Evolutionary conservation across 2,329 filamentous ascomycete genomes (phyloP), one percentile per base, ranked within the genome.

Genomic region (Pseudonectria buxi): DNA sequence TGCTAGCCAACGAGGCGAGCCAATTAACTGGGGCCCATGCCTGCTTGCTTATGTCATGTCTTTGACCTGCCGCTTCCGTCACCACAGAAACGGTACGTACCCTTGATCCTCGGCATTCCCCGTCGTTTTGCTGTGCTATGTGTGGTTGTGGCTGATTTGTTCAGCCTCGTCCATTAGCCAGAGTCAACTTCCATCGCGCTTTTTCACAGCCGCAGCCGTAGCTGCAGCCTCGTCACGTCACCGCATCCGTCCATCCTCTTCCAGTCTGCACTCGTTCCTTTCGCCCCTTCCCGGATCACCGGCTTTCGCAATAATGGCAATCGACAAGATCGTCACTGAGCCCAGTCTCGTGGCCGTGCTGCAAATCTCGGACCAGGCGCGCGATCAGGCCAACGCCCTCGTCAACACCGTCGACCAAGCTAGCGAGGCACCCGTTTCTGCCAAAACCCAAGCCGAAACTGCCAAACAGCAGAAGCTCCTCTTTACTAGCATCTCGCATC

Each of bases 391-490:
- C 37, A 70, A 83, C 45, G 66, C 68, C 16, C 71, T 88, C 37
- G 68, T 86, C 41, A 70, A 72, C 45, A 62, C 72, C 36, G 60
- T 74, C 40, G 59, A 67, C 28, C 67, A 70, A 29, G 61, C 69
- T 25, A 51, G 64, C 31, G 59, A 69, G 30, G 55, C 59, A 31
- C 59, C 67, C 25, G 53, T 65, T 14, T 61, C 67, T 7, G 57
- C 65, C 14, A 67, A 74, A 24, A 67, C 68, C 28, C 71, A 74
- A 47, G 62, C 75, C 18, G 74, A 78, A 39, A 69, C 86, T 22
- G 81, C 81, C 7, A 83, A 79, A 54, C 78, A 86, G 55, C 86
- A 94, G 58, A 94, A 92, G 56, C 68, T 79, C 2, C 75, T 96
- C 3, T 78, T 83, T 48, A 81, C 87, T 36, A 81, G 86, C 50